These are phyloP conservation scores for Stephania japonica DNA, from an alignment of 164 flowering plant species.

Conservation along the genomic window DNA sequence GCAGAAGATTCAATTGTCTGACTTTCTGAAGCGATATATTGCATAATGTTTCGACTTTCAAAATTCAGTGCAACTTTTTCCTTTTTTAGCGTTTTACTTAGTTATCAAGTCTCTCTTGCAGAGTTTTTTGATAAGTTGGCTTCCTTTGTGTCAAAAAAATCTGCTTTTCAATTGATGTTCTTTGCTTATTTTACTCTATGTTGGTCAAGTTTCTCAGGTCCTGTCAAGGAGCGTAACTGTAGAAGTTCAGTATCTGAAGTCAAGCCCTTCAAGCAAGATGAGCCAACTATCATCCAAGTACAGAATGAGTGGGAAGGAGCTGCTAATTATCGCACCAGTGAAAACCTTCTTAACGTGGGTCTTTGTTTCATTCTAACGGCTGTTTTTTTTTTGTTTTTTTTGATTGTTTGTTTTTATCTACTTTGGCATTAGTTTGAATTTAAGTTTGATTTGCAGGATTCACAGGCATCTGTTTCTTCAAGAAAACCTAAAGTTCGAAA, in stretches of 20 bases:
- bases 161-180: background rate
- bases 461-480: constrained; percentile 30
- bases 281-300: constrained; percentile 22
- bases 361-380: background rate
- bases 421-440: constrained; percentile 1
- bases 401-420: background rate
- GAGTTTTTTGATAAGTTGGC: too few relatives aligned
- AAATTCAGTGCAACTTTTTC: background rate
- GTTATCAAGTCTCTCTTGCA: too few relatives aligned
- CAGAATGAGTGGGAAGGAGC: constrained; percentile 30
- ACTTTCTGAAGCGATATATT: background rate
- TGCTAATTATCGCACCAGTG: constrained; percentile 25
- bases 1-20: background rate
- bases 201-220: constrained; percentile 92
- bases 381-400: background rate
- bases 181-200: constrained; percentile 47
- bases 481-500: constrained; percentile 56
- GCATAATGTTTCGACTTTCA: background rate
- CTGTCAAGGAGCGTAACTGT: constrained; percentile 39
- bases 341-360: constrained; percentile 39
- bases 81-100: background rate
- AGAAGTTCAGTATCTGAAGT: constrained; percentile 29
- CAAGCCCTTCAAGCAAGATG: constrained; percentile 31
- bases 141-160: too few relatives aligned
- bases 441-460: constrained; percentile 43